Evolutionary conservation across 768 basidiomycete genomes (phyloP).

Genomic region (Leccinum pellstonianum): DNA sequence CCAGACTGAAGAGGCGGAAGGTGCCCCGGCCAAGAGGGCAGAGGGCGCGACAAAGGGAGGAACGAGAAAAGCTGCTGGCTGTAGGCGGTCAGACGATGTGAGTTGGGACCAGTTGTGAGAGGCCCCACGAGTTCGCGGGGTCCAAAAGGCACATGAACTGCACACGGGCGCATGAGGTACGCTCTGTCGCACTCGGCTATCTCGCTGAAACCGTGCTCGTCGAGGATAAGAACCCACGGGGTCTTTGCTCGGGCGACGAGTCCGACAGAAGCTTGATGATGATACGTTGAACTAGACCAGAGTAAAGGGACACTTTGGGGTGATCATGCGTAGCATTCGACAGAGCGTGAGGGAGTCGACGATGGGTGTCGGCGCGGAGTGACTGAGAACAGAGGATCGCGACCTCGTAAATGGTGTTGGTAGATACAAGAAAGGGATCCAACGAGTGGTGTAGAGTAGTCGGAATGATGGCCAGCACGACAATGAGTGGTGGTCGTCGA

Average conservation of each 20-base stretch:
- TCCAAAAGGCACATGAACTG: slow-evolving; percentile 40
- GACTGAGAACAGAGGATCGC: no score
- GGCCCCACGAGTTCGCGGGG: slow-evolving; percentile 35
- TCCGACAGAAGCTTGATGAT: slow-evolving; percentile 32
- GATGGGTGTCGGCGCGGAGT: no score
- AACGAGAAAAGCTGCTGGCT: slow-evolving; percentile 48
- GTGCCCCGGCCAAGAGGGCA: slow-evolving; percentile 22
- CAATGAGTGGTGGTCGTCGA: no score
- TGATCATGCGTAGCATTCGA: no score
- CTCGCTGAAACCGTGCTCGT: slow-evolving; percentile 41
- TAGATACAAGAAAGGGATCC: no score
- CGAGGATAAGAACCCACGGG: slow-evolving; percentile 53
- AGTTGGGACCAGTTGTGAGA: slow-evolving; percentile 32
- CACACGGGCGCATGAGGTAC: slow-evolving; percentile 44
- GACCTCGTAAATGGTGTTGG: no score
- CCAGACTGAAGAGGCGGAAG: slow-evolving; percentile 26
- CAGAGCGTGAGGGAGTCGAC: no score
- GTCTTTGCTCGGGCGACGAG: slow-evolving; percentile 41
- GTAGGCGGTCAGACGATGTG: slow-evolving; percentile 28
- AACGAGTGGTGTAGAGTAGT: no score
- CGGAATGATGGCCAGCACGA: no score
- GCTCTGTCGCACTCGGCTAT: slow-evolving; percentile 34
- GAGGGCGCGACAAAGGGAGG: slow-evolving; percentile 59
- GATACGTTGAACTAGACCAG: slow-evolving; percentile 15
- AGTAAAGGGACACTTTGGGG: no score